phyloP scores from a whole-genome alignment of 2,329 filamentous ascomycete species.

The Talaromyces sp. region DNA sequence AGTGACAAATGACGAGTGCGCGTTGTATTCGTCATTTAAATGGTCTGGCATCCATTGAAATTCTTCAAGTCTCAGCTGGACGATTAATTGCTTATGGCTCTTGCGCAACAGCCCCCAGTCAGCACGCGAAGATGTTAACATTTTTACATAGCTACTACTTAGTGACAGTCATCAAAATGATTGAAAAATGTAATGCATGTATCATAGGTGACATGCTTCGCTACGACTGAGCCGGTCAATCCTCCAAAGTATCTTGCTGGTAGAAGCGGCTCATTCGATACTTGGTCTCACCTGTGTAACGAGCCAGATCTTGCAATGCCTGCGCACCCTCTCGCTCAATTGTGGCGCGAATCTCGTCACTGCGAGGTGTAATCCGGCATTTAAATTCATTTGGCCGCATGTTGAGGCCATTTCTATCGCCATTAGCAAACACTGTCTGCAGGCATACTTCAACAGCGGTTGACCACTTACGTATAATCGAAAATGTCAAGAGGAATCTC shows the following conservation, averaged over 20 bases:
- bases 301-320: conserved; percentile 51
- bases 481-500: conserved; percentile 2
- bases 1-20: background rate
- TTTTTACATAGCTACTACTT: background rate
- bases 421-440: background rate
- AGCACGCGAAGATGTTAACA: background rate
- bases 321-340: conserved; percentile 54
- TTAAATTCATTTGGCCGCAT: conserved; percentile 38
- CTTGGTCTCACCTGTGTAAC: conserved; percentile 56
- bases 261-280: conserved; percentile 57
- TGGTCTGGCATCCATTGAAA: no score
- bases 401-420: background rate
- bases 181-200: background rate
- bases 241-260: conserved; percentile 21
- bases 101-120: background rate
- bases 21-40: background rate
- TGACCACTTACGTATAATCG: background rate
- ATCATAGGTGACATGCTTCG: background rate
- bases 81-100: background rate
- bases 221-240: background rate
- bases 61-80: background rate
- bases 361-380: conserved; percentile 53
- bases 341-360: conserved; percentile 47
- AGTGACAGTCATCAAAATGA: background rate
- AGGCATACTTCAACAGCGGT: background rate